Evolutionary conservation across 306 rosid genomes (phyloP), one percentile per base, ranked within the genome.

Genomic region (Lablab purpureus): DNA sequence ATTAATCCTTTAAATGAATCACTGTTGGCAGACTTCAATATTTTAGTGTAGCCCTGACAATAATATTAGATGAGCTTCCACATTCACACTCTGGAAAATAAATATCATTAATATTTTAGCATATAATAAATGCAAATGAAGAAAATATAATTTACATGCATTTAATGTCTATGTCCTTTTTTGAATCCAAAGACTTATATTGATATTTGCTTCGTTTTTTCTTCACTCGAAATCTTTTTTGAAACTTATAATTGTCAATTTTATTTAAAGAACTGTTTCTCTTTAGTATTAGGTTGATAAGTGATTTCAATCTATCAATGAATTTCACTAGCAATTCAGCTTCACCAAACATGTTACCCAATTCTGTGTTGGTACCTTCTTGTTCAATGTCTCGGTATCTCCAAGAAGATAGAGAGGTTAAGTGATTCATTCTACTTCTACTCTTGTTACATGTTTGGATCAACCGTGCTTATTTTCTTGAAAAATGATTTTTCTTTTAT

Each of bases 271-370:
- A 51, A 36, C 15, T 13, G 9, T 4, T 32, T 32, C 21, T 5
- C n/a, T n/a, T 18, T 0, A 50, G 11, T 11, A 55, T 28, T 30
- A 28, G 18, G 59, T 19, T 28, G 21, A 1, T 2, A 60, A 60
- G 21, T 21, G 13, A 17, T n/a, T 75, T n/a, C 15, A 45, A 28
- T 28, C 1, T 12, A 9, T 4, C 64, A 7, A 46, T 67, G 54
- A 43, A 77, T 62, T 77, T 74, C 73, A 27, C 63, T 60, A n/a
- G 14, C 1, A 72, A 41, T 59, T 36, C 73, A 2, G 19, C 9
- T 40, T 34, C 83, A 17, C 11, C 69, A 75, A 67, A 62, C 2
- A n/a, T 58, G 3, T 5, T 54, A 0, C 34, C 18, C 0, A 65
- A 45, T 28, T 56, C 30, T 47, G 60, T 80, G 76, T 30, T 45